These are phyloP conservation scores for Diutina scorzettiae DNA, from an alignment of 1,139 yeast species.

Conservation along the genomic window DNA sequence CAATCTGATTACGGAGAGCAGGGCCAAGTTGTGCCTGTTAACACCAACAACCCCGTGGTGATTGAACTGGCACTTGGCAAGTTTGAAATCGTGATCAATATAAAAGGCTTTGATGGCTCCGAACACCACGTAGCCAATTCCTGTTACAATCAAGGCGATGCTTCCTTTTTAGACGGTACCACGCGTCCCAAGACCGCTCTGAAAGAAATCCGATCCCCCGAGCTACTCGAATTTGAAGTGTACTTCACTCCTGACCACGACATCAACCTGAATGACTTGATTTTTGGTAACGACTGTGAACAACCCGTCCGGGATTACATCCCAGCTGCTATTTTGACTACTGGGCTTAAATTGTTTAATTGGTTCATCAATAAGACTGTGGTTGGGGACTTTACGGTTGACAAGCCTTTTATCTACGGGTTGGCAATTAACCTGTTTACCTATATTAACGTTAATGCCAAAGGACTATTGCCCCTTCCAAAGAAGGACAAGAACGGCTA, in stretches of 20 bases:
- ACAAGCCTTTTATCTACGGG: conserved; percentile 53
- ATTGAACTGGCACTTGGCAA: conserved; percentile 28
- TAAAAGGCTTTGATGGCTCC: conserved; percentile 37
- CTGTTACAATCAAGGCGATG: conserved; percentile 22
- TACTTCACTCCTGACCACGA: conserved; percentile 28
- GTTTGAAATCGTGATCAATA: conserved; percentile 26
- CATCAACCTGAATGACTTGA: conserved; percentile 37
- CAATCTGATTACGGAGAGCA: conserved; percentile 17
- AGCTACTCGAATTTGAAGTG: conserved; percentile 25
- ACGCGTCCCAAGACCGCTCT: neutral
- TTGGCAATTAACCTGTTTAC: conserved; percentile 45
- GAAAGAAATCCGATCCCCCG: conserved; percentile 8
- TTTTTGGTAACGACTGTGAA: conserved; percentile 62
- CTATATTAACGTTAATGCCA: conserved; percentile 10
- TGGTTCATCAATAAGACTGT: conserved; percentile 56
- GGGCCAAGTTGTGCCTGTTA: conserved; percentile 30
- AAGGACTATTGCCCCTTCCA: neutral
- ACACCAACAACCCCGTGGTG: conserved; percentile 23
- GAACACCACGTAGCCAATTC: conserved; percentile 24
- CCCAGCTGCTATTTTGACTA: conserved; percentile 35
- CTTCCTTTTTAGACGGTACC: conserved; percentile 15
- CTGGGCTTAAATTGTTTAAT: conserved; percentile 41
- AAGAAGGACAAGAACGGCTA: neutral
- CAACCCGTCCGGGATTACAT: conserved; percentile 46
- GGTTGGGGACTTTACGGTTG: conserved; percentile 49